These are phyloP conservation scores for Trametes cinnabarina DNA, from an alignment of 768 basidiomycete species.

Conservation along the genomic window DNA sequence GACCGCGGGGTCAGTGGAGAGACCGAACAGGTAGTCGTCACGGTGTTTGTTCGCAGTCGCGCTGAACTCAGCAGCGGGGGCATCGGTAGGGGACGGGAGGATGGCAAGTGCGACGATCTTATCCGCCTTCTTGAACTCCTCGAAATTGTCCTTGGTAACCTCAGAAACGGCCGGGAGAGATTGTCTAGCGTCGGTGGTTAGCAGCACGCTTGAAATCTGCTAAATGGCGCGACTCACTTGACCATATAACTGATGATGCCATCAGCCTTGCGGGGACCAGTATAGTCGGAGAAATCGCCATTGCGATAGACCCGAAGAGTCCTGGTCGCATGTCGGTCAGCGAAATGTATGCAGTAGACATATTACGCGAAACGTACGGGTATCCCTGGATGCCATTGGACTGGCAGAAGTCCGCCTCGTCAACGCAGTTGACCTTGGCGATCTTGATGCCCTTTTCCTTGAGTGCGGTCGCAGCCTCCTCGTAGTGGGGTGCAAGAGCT, in stretches of 20 bases:
- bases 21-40: slow-evolving; percentile 91
- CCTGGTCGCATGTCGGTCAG: slow-evolving; percentile 36
- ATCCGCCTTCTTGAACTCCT: slow-evolving; percentile 86
- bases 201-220: not conserved
- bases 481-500: slow-evolving; percentile 90
- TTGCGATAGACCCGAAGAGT: slow-evolving; percentile 91
- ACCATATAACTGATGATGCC: slow-evolving; percentile 96
- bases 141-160: slow-evolving; percentile 72
- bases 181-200: slow-evolving; percentile 54
- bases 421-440: slow-evolving; percentile 97
- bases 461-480: slow-evolving; percentile 89
- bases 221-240: slow-evolving; percentile 58
- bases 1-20: slow-evolving; percentile 67
- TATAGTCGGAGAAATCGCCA: slow-evolving; percentile 78
- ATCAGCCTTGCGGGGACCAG: slow-evolving; percentile 88
- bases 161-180: slow-evolving; percentile 89
- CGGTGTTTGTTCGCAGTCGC: slow-evolving; percentile 83
- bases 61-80: slow-evolving; percentile 71
- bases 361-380: slow-evolving; percentile 57
- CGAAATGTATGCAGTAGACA: not conserved
- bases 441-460: slow-evolving; percentile 88
- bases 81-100: slow-evolving; percentile 67
- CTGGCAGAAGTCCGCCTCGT: slow-evolving; percentile 88
- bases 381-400: slow-evolving; percentile 88
- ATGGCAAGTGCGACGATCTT: slow-evolving; percentile 90